These are phyloP conservation scores for Panus rudis DNA, from an alignment of 768 basidiomycete species.

Conservation along the genomic window DNA sequence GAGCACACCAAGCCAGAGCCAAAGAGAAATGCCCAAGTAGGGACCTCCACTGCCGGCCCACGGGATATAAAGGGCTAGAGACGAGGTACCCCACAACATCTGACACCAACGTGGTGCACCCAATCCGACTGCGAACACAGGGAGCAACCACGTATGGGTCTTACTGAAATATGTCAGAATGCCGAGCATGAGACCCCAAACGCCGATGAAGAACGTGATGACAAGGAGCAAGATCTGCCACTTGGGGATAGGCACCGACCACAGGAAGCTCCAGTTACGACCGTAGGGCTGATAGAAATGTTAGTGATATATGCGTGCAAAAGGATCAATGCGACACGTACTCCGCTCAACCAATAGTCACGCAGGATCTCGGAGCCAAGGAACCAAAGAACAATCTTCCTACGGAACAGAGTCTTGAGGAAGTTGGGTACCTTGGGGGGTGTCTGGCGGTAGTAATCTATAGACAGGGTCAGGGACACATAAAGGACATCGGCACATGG, in stretches of 20 bases:
- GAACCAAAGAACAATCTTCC: conserved; percentile 95
- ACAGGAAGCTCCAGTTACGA: conserved; percentile 92
- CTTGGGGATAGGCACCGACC: conserved; percentile 75
- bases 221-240: conserved; percentile 81
- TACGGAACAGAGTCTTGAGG: conserved; percentile 78
- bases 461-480: conserved; percentile 9
- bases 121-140: conserved; percentile 91
- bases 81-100: conserved; percentile 95
- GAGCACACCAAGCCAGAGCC: conserved; percentile 94
- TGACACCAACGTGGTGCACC: conserved; percentile 96
- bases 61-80: conserved; percentile 85
- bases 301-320: background rate
- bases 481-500: background rate
- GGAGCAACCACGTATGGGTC: conserved; percentile 91
- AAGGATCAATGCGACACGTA: conserved; percentile 30
- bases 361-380: conserved; percentile 84
- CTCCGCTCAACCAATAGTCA: conserved; percentile 88
- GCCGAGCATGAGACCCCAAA: conserved; percentile 73
- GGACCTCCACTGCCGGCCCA: conserved; percentile 86
- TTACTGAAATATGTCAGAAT: conserved; percentile 84
- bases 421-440: conserved; percentile 95
- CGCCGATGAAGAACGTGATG: conserved; percentile 75
- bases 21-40: conserved; percentile 83
- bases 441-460: conserved; percentile 88
- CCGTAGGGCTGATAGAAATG: conserved; percentile 62